phyloP scores from a whole-genome alignment of 495 filamentous ascomycete species.

The Bombardia bombarda region DNA sequence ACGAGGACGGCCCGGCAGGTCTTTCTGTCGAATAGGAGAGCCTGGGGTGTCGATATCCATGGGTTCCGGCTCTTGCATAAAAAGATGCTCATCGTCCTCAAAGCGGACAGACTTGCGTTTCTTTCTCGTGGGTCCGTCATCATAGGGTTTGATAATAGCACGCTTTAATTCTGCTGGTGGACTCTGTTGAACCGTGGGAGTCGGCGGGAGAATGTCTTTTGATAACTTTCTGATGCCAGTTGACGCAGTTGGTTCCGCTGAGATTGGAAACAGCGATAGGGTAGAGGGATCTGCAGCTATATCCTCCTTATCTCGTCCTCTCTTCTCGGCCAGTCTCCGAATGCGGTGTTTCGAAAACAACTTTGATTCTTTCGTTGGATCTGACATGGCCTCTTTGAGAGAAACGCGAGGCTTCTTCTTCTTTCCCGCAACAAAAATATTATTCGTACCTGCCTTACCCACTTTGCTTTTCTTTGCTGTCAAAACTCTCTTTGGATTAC shows the following conservation, averaged over 20 bases:
- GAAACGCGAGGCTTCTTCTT: constrained; percentile 7
- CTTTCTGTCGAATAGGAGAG: not conserved
- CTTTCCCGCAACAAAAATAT: constrained; percentile 23
- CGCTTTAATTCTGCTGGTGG: not conserved
- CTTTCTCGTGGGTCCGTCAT: constrained; percentile 8
- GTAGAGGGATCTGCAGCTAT: too few species aligned
- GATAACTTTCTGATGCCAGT: constrained; percentile 1
- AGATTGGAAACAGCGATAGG: too few species aligned
- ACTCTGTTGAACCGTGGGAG: not conserved
- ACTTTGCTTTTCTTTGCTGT: constrained; percentile 15
- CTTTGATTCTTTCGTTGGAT: constrained; percentile 24
- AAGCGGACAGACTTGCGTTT: constrained; percentile 35
- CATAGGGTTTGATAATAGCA: not conserved
- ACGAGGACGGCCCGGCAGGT: not conserved
- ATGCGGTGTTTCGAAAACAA: constrained; percentile 15
- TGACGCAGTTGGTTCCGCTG: constrained; percentile 2
- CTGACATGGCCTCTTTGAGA: constrained; percentile 23
- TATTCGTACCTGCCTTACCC: constrained; percentile 7
- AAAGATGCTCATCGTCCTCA: constrained; percentile 10
- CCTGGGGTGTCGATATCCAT: constrained; percentile 13
- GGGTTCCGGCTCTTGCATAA: constrained; percentile 16
- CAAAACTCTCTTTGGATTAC: not conserved
- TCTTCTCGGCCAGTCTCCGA: constrained; percentile 13
- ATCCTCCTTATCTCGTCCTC: constrained; percentile 20
- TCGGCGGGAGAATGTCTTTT: not conserved